phyloP scores from a whole-genome alignment of 2,329 filamentous ascomycete genomes.

The Berkeleyomyces rouxiae region DNA sequence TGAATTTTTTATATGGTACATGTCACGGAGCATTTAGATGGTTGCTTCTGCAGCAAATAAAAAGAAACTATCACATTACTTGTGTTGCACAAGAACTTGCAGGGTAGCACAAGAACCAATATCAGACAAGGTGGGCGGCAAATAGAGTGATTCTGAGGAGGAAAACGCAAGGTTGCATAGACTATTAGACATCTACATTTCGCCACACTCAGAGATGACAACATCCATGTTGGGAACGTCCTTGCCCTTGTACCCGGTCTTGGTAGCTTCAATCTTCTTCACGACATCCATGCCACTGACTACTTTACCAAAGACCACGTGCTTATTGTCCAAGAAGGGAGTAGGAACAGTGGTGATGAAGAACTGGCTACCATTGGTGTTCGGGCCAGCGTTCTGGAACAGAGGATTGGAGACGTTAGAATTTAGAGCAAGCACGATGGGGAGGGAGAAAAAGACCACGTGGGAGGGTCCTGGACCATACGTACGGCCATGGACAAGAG shows the following conservation, averaged over 20 bases:
- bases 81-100: not conserved
- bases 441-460: not conserved
- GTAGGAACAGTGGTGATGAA: conserved; percentile 87
- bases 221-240: conserved; percentile 79
- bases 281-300: conserved; percentile 82
- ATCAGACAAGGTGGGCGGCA: not conserved
- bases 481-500: conserved; percentile 84
- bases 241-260: conserved; percentile 54
- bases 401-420: not conserved
- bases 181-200: conserved; percentile 47
- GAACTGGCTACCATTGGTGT: conserved; percentile 92
- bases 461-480: conserved; percentile 16
- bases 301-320: conserved; percentile 89
- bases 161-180: not conserved
- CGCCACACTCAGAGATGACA: conserved; percentile 70
- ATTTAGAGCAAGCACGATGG: not conserved
- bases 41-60: not conserved
- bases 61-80: no score
- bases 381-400: conserved; percentile 64
- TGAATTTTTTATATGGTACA: no score
- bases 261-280: conserved; percentile 78
- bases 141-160: no score
- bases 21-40: not conserved
- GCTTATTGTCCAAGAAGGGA: conserved; percentile 79
- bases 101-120: not conserved